Evolutionary conservation across 2,329 filamentous ascomycete species (phyloP), one percentile per base, ranked within the genome.

Genomic region (Monosporascus sp.): DNA sequence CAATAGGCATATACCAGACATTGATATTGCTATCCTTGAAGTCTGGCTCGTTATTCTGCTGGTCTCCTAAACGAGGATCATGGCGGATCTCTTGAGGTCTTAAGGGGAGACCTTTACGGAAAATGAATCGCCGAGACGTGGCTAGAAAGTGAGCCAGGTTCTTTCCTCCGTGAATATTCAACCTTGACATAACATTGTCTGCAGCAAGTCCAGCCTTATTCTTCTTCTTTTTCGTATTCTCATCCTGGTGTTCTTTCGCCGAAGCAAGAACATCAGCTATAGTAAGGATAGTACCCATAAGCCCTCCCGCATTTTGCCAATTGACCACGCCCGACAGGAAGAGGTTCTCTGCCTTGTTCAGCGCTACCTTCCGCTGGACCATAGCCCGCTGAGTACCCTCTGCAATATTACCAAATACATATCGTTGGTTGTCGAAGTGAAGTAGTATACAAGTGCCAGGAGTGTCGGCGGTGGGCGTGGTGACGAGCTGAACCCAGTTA

Each of bases 401-500:
- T 9, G 85, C 75, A 17, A 93, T 70, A 63, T 88, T 86, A 20
- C 94, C 94, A 65, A 99, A 88, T 17, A 97, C 62, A 70, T 99
- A 99, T 53, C 89, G 82, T 63, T 87, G 86, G 63, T 85, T 82
- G 62, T 93, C 89, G 65, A 91, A 92, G 67, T 93, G 86, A 7
- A 99, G 76, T 38, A 91, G 68, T 35, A 97, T 70, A 49, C 83
- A 81, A 2, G 90, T 89, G 51, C 93, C 93, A 1, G 86, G 82
- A 20, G 91, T 96, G 72, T 99, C 94, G 55, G 87, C 87, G 60
- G 93, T 94, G 16, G 93, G 93, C 55, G 88, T 88, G 19, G 86
- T 88, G 57, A 93, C 70, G 63, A 97, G 74, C 69, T 95, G 86
- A 53, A 92, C 77, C 63, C 77, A 84, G 67, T 80, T 87, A 62